phyloP scores from a whole-genome alignment of 352 stramenopile species.

The Halophytophthora polymorphica region DNA sequence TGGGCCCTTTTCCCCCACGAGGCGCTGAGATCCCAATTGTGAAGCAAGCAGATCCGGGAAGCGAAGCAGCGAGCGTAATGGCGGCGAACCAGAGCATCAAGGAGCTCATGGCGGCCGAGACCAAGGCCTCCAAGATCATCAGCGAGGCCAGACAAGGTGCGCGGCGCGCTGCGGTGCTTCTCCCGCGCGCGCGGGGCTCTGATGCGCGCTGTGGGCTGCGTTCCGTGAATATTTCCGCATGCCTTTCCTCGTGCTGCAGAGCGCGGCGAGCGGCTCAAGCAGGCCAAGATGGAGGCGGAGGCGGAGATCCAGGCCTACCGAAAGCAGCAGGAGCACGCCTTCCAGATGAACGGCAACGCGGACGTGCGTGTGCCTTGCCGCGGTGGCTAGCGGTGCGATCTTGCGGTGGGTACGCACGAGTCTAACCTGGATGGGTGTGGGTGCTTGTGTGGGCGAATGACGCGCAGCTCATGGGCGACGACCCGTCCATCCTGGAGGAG shows the following conservation, averaged over 20 bases:
- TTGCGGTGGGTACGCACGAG: too few species aligned
- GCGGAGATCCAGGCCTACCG: conserved; percentile 82
- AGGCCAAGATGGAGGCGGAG: conserved; percentile 86
- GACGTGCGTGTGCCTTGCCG: conserved; percentile 37
- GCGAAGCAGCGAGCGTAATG: conserved; percentile 30
- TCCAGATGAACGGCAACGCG: conserved; percentile 85
- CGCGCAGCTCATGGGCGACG: conserved; percentile 69
- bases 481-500: conserved; percentile 73
- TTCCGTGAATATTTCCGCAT: neutral
- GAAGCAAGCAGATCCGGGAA: conserved; percentile 19
- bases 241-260: conserved; percentile 31
- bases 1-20: neutral
- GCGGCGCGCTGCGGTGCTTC: neutral
- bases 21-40: neutral
- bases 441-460: neutral
- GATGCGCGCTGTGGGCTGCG: neutral
- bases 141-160: conserved; percentile 80
- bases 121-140: conserved; percentile 89
- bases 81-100: conserved; percentile 87
- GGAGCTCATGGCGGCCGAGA: conserved; percentile 88
- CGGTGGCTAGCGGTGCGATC: neutral
- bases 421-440: neutral
- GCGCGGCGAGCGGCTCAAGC: conserved; percentile 81
- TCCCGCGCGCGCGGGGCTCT: neutral
- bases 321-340: conserved; percentile 81